Base-by-base conservation (phyloP, 805 yeast species). In the Ogataea angusta region DNA sequence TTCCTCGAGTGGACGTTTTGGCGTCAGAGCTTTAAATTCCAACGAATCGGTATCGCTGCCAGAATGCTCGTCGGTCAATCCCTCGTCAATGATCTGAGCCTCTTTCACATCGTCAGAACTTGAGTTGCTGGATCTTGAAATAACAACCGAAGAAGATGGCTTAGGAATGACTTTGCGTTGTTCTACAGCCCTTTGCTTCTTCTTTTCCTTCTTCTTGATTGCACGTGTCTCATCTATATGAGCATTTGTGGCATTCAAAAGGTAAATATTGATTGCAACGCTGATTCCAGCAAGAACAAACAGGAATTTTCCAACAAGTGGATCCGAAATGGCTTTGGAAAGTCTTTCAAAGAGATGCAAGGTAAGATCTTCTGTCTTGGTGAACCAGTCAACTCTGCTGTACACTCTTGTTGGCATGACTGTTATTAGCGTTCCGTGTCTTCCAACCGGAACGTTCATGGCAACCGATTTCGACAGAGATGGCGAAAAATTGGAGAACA, bases 241-340 rank as follows among this genome's bases (percentile, higher is more conserved):
- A 39, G 73, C 70, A 61, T 85, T 76, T n/a, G 95, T 84, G 42
- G 87, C 93, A 55, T 88, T 87, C 60, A 91, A 74, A 51, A 93
- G 72, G 62, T 90, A 91, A 36, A 85, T 79, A 60, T 93, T 93
- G 48, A 86, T 80, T 5, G 84, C 80, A 40, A 87, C 75, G 49
- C 95, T 85, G 48, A 86, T 67, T 18, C 84, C 80, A 45, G 90
- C 78, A 9, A 79, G 80, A 46, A 85, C 71, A 32, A 90, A 75
- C 38, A 89, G 70, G 47, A 81, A 76, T 60, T 90, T 90, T 46
- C 93, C 80, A 50, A 89, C 75, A 46, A 87, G 68, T 40, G 82
- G 84, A 62, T 90, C 96, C 53, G 84, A 77, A 41, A 90, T 82
- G 14, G 90, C 85, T 42, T 57, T 59, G 45, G 87, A 80, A 47